Evolutionary conservation across 192 early-diverging fungal species (phyloP), one percentile per base, ranked within the genome.

Genomic region (Dimargaris verticillata): DNA sequence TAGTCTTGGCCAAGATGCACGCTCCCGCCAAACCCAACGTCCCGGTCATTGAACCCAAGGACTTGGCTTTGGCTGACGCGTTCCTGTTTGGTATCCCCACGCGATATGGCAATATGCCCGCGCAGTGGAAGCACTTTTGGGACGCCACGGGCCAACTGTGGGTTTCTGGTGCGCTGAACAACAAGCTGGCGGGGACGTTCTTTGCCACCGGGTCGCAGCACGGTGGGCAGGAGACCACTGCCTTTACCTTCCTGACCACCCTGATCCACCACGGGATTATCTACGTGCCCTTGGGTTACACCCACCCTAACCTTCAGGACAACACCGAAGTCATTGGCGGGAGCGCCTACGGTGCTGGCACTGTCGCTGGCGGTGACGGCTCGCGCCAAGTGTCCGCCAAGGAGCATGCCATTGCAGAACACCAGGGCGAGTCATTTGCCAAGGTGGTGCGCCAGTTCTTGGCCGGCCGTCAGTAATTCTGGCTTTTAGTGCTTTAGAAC

Each of bases 201-300:
- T 81, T 78, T 51, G 84, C 86, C 41, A 88, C 87, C 10, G 80
- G 72, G 7, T 74, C 78, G 49, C 84, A 85, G 72, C 81, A 85
- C 66, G 88, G 88, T 55, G 89, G 89, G 22, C 85, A 88, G 73
- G 88, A 92, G 66, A 78, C 75, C 29, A 88, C 86, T 5, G 78
- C 80, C 29, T 62, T 83, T 7, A 79, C 77, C 28, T 70, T 87
- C 45, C 60, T 90, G 25, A 74, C 86, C 0, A 75, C 79, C 67
- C 73, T 88, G 43, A 80, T 76, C 9, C 87, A 90, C 72, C 88
- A 88, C 66, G 89, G 88, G 28, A 80, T 92, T 47, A 72, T 80
- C 53, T 92, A 75, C 63, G 83, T 89, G 45, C 89, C 89, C 3
- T 63, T 89, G 52, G 86, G 86, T 20, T 81, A 72, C 61, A 41